Evolutionary conservation across 202 grass and related monocot species (phyloP), one percentile per base, ranked within the genome.

Genomic region (Setaria viridis): DNA sequence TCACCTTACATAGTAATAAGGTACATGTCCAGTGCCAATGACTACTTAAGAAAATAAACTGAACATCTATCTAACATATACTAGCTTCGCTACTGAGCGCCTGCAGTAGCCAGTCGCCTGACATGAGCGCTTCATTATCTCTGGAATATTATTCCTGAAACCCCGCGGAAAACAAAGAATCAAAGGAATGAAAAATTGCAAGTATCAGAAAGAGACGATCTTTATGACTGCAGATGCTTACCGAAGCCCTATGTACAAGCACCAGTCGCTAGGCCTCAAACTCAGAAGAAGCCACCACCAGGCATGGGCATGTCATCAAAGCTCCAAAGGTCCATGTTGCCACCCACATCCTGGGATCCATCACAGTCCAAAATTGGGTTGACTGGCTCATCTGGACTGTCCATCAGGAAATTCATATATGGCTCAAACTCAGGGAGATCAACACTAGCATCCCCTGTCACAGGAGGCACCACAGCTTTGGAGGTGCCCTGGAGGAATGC

Each of bases 331-430:
- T 88, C 76, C 84, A 93, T 78, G 79, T 74, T 86, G 70, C 67
- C 68, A 16, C 46, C 67, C 72, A 66, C 65, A 47, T 93, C 90
- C 51, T 91, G 81, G 63, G 71, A 76, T 30, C 35, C 86, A 55
- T 94, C 88, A 59, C 29, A 80, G 82, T 66, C 86, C 20, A 88
- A 65, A 62, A 98, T 63, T 57, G 49, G 87, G 64, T 90, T 78
- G 41, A 88, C 35, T 33, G 91, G 87, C 74, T 87, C 90, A 48
- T 91, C 91, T 33, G 85, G 78, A 68, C 58, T 81, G 32, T 92
- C 88, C 20, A 94, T 82, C 62, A 94, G 90, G 72, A 87, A 97
- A 46, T 91, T 91, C 88, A 96, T 86, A 77, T 92, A 92, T 17
- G 91, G 86, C 37, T 93, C 93, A 46, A 99, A 58, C 62, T 84